Base-by-base conservation (phyloP, 1,284 basidiomycete genomes). In the Apiotrichum gamsii region DNA sequence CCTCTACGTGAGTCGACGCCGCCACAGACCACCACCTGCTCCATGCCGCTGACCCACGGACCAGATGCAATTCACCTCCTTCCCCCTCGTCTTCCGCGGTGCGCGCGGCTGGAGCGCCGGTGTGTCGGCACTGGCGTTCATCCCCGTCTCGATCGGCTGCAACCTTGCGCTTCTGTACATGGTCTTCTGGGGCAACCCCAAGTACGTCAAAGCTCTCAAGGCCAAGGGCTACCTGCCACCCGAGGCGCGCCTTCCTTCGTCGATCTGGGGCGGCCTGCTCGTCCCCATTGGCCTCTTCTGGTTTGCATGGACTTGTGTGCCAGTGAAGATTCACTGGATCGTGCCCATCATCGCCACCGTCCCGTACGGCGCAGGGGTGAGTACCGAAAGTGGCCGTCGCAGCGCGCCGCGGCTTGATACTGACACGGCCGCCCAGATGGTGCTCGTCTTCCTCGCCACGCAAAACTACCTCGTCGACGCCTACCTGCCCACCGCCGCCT, bases 61-160 rank as follows among this genome's bases (percentile, higher is more conserved):
- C 35, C 43, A 59, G 55, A 56, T 61, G 51, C 54, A 56, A 39
- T 60, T 57, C 45, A 55, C 57, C 14, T 60, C 62, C 1, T 64
- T 65, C 51, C 61, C 81, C 1, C 79, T 82, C 45, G 56, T 64
- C 20, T 62, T 63, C 45, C 53, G 57, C 20, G 28, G 23, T 3
- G 29, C 31, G 11, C 46, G 63, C 3, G 54, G 54, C 18, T 65
- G 63, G 63, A 36, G 35, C 0, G 46, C 57, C 0, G 80, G 81
- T 3, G 58, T 80, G 54, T 75, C 76, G 6, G 82, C 82, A 1
- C 75, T 83, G 5, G 79, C 80, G 1, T 83, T 83, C 64, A 72
- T 83, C 19, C 81, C 81, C 11, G 75, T 83, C 28, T 80, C 82
- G 0, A 50, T 80, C 15, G 82, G 80, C 0, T 76, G 80, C 6